Conservation (phyloP, 371 early-diverging fungal species). For the Actinomucor elegans region DNA sequence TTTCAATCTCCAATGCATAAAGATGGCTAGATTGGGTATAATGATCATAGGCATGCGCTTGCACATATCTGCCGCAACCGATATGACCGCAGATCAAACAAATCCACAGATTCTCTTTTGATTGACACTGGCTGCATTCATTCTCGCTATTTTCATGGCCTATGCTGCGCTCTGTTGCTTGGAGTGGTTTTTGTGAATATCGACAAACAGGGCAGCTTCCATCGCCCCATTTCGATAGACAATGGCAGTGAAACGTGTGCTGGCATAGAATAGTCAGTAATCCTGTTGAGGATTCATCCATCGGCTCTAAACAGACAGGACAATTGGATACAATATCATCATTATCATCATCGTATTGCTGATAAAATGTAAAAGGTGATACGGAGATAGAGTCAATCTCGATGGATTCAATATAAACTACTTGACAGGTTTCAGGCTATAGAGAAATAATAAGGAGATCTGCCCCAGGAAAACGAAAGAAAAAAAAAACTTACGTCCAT, state of each 20-base stretch:
- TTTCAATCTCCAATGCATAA: constrained; percentile 90
- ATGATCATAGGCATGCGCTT: constrained; percentile 87
- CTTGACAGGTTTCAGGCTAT: constrained; percentile 70
- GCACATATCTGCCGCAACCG: constrained; percentile 81
- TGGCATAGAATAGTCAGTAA: constrained; percentile 91
- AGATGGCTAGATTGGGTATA: constrained; percentile 77
- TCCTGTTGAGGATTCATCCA: constrained; percentile 84
- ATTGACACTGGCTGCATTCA: constrained; percentile 75
- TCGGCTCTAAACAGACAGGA: constrained; percentile 91
- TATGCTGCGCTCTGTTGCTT: neutral
- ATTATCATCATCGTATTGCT: constrained; percentile 23
- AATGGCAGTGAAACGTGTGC: constrained; percentile 91
- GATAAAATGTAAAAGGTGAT: constrained; percentile 55
- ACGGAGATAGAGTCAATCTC: constrained; percentile 52
- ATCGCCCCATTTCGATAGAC: constrained; percentile 89
- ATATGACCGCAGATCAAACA: constrained; percentile 93
- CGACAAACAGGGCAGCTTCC: constrained; percentile 94
- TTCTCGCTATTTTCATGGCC: constrained; percentile 24
- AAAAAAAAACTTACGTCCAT: constrained; percentile 57
- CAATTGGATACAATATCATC: constrained; percentile 79
- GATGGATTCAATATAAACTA: constrained; percentile 71
- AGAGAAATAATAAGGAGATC: neutral
- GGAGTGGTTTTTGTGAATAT: constrained; percentile 59
- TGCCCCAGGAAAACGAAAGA: neutral
- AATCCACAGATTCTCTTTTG: constrained; percentile 84